These are phyloP conservation scores for Panicum virgatum DNA, from an alignment of 202 grass and related monocot genomes.

Conservation along the genomic window DNA sequence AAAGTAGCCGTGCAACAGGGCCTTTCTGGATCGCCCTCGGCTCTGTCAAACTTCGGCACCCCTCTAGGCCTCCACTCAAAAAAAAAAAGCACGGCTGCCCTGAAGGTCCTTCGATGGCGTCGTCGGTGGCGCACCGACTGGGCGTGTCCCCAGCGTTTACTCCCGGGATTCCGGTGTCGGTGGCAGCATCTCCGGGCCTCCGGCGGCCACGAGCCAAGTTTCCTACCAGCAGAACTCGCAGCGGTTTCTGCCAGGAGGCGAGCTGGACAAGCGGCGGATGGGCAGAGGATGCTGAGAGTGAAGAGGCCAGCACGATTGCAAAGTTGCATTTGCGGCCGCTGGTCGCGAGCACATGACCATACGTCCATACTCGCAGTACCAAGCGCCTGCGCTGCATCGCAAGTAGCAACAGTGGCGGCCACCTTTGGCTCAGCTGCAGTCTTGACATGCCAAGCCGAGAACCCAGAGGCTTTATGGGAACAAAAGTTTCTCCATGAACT, in stretches of 20 bases:
- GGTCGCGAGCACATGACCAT: background rate
- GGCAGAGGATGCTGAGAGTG: too few relatives aligned
- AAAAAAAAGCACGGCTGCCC: too few relatives aligned
- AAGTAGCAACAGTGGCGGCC: background rate
- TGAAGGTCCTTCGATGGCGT: too few relatives aligned
- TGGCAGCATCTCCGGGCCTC: too few relatives aligned
- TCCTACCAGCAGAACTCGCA: too few relatives aligned
- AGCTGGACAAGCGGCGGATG: background rate
- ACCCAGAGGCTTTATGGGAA: background rate
- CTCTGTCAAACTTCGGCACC: too few relatives aligned
- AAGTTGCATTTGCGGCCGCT: background rate
- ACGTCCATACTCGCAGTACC: too few relatives aligned
- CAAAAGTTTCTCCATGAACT: background rate
- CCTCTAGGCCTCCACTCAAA: too few relatives aligned
- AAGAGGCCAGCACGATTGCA: too few relatives aligned
- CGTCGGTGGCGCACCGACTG: conserved; percentile 2
- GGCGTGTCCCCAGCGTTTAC: background rate
- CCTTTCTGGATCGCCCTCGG: too few relatives aligned
- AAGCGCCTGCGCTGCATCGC: background rate
- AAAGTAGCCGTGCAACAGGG: too few relatives aligned
- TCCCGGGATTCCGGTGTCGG: conserved; percentile 10
- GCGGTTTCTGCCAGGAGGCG: background rate
- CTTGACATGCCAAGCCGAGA: background rate
- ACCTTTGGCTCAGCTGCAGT: background rate
- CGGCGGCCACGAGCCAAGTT: background rate